Base-by-base conservation (phyloP, 345 rosid species). In the Acer saccharum region DNA sequence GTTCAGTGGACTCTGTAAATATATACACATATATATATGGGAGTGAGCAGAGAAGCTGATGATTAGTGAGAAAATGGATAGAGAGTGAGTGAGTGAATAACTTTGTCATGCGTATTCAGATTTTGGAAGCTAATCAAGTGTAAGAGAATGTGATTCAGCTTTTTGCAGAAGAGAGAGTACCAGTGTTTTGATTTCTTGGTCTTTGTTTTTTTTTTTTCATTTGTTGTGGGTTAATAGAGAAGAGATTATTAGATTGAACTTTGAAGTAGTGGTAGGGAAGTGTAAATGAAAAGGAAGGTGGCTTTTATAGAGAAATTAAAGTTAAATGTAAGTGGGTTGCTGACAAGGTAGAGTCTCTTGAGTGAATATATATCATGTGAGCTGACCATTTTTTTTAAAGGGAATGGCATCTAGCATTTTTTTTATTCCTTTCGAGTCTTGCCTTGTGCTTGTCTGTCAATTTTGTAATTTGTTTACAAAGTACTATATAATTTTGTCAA, bases 91-190 rank as follows among this genome's bases (percentile, higher is more conserved):
- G 55, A 7, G 41, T 60, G 41, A 12, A 13, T 11, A 7, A 1
- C n/a, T 7, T 29, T 61, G 10, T 7, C 70, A 17, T 11, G 50
- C n/a, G 62, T 41, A 32, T 74, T 74, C 35, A n/a, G 10, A 65
- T 63, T 74, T 64, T 50, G 70, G 70, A 46, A 58, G 43, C 70
- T 48, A 74, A 74, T 74, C 69, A 48, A 74, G 69, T 73, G 60
- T 62, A 44, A 66, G 70, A 69, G 68, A 58, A 57, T 18, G 58
- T 57, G 46, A 46, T 72, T 25, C 70, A 67, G 77, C 50, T 17
- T 58, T 25, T 65, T 46, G 46, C 48, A 39, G 69, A 27, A 32
- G 35, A 43, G 10, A 1, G 52, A 44, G 54, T 20, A 29, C 3
- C 1, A 54, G 60, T 77, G 7, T 60, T 58, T n/a, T 39, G 55